Conservation (phyloP, 768 basidiomycete species). For the Cubamyces lactineus region DNA sequence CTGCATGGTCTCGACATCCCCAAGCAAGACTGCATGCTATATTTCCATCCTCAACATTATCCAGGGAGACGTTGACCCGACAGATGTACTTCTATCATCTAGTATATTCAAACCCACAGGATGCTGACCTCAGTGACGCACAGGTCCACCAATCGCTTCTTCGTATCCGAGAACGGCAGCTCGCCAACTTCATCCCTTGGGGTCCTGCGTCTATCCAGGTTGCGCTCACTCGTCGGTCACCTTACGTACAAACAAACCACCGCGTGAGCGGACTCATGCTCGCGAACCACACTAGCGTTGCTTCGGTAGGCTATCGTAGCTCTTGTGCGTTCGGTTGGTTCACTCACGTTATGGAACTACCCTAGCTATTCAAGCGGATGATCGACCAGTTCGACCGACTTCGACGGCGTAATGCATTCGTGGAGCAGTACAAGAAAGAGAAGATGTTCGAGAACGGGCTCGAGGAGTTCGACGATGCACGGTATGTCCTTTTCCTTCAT, state of each 20-base stretch:
- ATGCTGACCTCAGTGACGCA: background rate
- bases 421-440: slow-evolving; percentile 98
- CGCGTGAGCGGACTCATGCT: slow-evolving; percentile 98
- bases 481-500: slow-evolving; percentile 49
- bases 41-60: slow-evolving; percentile 99
- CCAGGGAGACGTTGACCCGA: slow-evolving; percentile 97
- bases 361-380: slow-evolving; percentile 92
- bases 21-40: slow-evolving; percentile 91
- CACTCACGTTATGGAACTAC: background rate
- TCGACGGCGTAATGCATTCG: slow-evolving; percentile 86
- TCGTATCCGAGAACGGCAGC: slow-evolving; percentile 92
- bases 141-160: slow-evolving; percentile 97
- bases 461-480: slow-evolving; percentile 97
- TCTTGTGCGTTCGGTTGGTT: background rate
- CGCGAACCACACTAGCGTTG: slow-evolving; percentile 98
- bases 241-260: slow-evolving; percentile 86
- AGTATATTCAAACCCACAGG: background rate
- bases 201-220: slow-evolving; percentile 99
- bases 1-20: slow-evolving; percentile 94
- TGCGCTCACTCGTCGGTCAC: slow-evolving; percentile 88
- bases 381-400: slow-evolving; percentile 92
- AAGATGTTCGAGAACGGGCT: slow-evolving; percentile 91
- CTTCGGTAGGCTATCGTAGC: slow-evolving; percentile 64
- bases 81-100: slow-evolving; percentile 64
- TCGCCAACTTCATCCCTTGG: slow-evolving; percentile 99